These are phyloP conservation scores for Rhizoclosmatium sp. DNA, from an alignment of 192 early-diverging fungal species.

Conservation along the genomic window DNA sequence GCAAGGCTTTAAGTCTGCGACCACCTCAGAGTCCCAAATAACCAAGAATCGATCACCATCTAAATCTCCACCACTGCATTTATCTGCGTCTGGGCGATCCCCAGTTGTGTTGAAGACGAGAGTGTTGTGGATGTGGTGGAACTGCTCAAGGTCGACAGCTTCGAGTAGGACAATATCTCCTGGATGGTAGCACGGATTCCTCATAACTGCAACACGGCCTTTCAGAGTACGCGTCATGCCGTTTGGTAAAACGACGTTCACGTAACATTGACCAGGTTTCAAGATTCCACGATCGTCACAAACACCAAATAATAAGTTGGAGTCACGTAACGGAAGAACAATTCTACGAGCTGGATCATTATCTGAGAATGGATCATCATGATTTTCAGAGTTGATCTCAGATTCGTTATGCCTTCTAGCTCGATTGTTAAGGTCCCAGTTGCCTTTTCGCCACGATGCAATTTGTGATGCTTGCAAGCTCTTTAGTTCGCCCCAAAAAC, in stretches of 20 bases:
- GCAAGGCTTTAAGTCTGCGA: background rate
- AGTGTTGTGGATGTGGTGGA: conserved; percentile 13
- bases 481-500: conserved; percentile 11
- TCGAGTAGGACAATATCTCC: conserved; percentile 37
- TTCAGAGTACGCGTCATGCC: background rate
- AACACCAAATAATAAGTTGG: conserved; percentile 27
- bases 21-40: conserved; percentile 40
- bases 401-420: background rate
- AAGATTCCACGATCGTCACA: conserved; percentile 32
- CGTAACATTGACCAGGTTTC: conserved; percentile 29
- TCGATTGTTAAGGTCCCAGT: background rate
- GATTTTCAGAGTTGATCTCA: background rate
- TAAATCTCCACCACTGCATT: conserved; percentile 37
- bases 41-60: conserved; percentile 42
- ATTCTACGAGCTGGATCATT: conserved; percentile 14
- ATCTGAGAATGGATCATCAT: conserved; percentile 2
- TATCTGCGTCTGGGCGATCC: conserved; percentile 28
- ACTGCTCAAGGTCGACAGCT: conserved; percentile 26
- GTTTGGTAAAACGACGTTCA: background rate
- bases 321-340: conserved; percentile 24
- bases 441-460: conserved; percentile 15
- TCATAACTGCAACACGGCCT: conserved; percentile 32
- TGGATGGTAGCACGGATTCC: conserved; percentile 48
- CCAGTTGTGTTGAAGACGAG: conserved; percentile 37
- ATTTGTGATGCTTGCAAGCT: conserved; percentile 18